Evolutionary conservation across 495 filamentous ascomycete species (phyloP).

Genomic region (Opeltia flavorubescens): DNA sequence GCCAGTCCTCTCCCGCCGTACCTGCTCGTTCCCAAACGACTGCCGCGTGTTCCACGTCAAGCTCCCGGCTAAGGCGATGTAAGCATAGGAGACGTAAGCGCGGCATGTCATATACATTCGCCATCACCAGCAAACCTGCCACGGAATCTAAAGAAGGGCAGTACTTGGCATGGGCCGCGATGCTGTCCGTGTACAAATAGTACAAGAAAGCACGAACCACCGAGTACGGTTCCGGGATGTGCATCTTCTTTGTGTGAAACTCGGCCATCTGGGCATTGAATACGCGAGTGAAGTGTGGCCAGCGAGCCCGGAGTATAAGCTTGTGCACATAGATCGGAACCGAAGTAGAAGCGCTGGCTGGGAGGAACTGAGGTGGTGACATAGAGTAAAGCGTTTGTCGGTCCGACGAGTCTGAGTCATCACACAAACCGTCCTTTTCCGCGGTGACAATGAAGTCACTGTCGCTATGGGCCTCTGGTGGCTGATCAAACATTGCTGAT

Average conservation of each 20-base stretch:
- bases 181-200: slow-evolving; percentile 93
- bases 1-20: slow-evolving; percentile 81
- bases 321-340: slow-evolving; percentile 87
- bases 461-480: slow-evolving; percentile 63
- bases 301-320: slow-evolving; percentile 82
- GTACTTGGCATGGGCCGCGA: slow-evolving; percentile 49
- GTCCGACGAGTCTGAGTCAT: slow-evolving; percentile 44
- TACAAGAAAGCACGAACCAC: slow-evolving; percentile 90
- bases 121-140: slow-evolving; percentile 92
- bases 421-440: slow-evolving; percentile 49
- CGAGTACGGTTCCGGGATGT: slow-evolving; percentile 90
- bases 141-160: slow-evolving; percentile 68
- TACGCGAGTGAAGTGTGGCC: slow-evolving; percentile 88
- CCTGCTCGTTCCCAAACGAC: slow-evolving; percentile 92
- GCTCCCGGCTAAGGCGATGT: slow-evolving; percentile 70
- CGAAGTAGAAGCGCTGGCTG: slow-evolving; percentile 50
- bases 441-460: slow-evolving; percentile 80
- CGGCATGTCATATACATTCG: slow-evolving; percentile 93
- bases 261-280: slow-evolving; percentile 91
- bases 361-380: slow-evolving; percentile 39
- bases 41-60: slow-evolving; percentile 88
- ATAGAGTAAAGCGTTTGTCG: slow-evolving; percentile 23
- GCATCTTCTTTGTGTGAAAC: slow-evolving; percentile 91
- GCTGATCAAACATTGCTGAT: slow-evolving; percentile 67
- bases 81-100: slow-evolving; percentile 81